A percentile compares a stretch with the other conserved stretches of the same genome.
phyloP scores from a whole-genome alignment of 2,329 filamentous ascomycete genomes.

The Cucurbitaria berberidis region DNA sequence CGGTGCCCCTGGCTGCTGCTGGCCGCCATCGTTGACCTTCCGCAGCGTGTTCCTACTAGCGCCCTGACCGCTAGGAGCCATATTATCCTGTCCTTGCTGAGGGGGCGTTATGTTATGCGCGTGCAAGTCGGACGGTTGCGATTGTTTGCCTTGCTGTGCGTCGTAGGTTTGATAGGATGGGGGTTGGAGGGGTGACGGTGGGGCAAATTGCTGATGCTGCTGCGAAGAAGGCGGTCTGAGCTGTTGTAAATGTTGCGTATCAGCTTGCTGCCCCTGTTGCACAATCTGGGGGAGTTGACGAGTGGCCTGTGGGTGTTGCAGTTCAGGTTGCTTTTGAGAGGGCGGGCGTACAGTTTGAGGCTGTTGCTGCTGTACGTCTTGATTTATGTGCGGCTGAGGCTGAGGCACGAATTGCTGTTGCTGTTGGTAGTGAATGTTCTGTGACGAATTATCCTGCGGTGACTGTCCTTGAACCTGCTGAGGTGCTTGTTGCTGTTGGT shows the following conservation, averaged over 20 bases:
- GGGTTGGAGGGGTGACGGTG: constrained; percentile 45
- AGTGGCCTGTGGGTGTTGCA: constrained; percentile 40
- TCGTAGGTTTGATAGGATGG: constrained; percentile 43
- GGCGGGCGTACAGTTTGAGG: constrained; percentile 32
- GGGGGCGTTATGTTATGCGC: constrained; percentile 37
- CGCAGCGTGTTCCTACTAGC: constrained; percentile 40
- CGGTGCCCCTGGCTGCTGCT: constrained; percentile 37
- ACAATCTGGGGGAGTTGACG: constrained; percentile 40
- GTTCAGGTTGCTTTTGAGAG: constrained; percentile 42
- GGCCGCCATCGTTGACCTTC: constrained; percentile 42
- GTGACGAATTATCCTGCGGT: constrained; percentile 33
- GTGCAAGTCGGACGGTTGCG: constrained; percentile 33
- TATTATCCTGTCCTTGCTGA: constrained; percentile 41
- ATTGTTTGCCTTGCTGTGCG: constrained; percentile 34
- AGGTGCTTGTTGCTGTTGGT: constrained; percentile 35
- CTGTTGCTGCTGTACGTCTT: constrained; percentile 38
- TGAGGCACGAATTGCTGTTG: constrained; percentile 37
- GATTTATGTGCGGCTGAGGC: constrained; percentile 39
- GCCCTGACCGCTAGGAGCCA: constrained; percentile 35
- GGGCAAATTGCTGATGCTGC: constrained; percentile 35
- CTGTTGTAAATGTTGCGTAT: constrained; percentile 39
- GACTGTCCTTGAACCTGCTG: constrained; percentile 35
- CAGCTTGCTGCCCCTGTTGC: constrained; percentile 35
- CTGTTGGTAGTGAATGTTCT: constrained; percentile 35
- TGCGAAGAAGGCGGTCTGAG: constrained; percentile 44